phyloP scores from a whole-genome alignment of 306 rosid species.

The Citrullus mucosospermus region DNA sequence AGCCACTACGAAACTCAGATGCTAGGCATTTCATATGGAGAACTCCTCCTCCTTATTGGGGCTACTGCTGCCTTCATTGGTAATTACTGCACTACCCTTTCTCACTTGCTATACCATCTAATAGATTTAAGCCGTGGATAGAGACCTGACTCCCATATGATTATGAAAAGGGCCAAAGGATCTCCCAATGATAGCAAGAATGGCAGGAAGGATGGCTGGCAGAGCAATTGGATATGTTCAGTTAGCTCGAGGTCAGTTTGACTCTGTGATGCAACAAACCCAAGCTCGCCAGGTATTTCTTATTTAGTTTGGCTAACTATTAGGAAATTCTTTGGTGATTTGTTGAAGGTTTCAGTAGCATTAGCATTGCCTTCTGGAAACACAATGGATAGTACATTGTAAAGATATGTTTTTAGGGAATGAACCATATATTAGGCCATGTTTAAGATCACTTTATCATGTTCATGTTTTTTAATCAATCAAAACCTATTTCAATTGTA shows the following conservation, averaged over 20 bases:
- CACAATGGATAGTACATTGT: background rate
- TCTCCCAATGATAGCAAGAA: conserved; percentile 33
- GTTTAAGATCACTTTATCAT: background rate
- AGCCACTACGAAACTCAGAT: conserved; percentile 2
- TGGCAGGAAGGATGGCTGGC: conserved; percentile 35
- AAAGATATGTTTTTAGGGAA: background rate
- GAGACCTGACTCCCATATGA: background rate
- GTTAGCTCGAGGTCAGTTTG: conserved; percentile 83
- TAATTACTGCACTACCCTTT: conserved; percentile 5
- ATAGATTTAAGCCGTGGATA: background rate
- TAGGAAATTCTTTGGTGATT: background rate
- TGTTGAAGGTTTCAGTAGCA: background rate
- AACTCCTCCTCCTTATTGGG: conserved; percentile 31
- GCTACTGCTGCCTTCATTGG: conserved; percentile 32
- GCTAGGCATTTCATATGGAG: conserved; percentile 36
- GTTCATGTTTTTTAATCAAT: background rate
- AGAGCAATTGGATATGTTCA: conserved; percentile 74
- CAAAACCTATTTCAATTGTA: no score
- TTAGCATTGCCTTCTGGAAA: background rate
- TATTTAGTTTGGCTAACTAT: background rate
- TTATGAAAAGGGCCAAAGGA: conserved; percentile 33
- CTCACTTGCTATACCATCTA: background rate
- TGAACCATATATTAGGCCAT: background rate
- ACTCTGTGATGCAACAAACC: conserved; percentile 64
- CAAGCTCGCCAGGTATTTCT: conserved; percentile 66